Evolutionary conservation across 257 asterid species (phyloP).

Genomic region (Prunella vulgaris): DNA sequence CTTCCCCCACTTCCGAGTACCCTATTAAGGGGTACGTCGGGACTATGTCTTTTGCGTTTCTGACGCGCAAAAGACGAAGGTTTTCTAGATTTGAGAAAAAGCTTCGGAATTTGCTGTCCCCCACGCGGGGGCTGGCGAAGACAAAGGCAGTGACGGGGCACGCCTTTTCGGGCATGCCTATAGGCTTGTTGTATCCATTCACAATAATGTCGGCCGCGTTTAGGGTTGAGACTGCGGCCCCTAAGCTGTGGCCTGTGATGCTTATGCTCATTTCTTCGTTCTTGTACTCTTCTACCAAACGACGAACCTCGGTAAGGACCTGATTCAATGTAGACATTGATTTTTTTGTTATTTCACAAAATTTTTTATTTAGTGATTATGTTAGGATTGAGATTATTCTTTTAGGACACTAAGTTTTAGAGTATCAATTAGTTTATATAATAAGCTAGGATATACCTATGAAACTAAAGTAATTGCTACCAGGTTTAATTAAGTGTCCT

Average conservation of each 20-base stretch:
- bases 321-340: conserved; percentile 5
- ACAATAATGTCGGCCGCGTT: conserved; percentile 59
- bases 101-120: conserved; percentile 38
- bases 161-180: conserved; percentile 29
- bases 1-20: conserved; percentile 62
- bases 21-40: conserved; percentile 46
- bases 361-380: too few relatives aligned
- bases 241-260: conserved; percentile 76
- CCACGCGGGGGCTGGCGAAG: conserved; percentile 73
- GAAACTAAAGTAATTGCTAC: too few relatives aligned
- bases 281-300: conserved; percentile 59
- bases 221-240: conserved; percentile 66
- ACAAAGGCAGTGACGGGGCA: conserved; percentile 64
- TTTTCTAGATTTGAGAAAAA: conserved; percentile 13
- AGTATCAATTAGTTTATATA: too few relatives aligned
- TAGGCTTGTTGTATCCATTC: conserved; percentile 49
- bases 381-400: too few relatives aligned
- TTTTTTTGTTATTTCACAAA: too few relatives aligned
- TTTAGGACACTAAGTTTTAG: too few relatives aligned
- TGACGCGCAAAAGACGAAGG: conserved; percentile 40
- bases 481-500: too few relatives aligned
- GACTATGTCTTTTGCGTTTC: conserved; percentile 52
- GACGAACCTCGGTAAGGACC: conserved; percentile 59
- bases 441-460: too few relatives aligned
- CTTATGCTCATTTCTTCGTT: conserved; percentile 69